Percentiles rank a stretch among this genome's conserved stretches.
These are phyloP conservation scores for Daldinia bambusicola DNA, from an alignment of 495 filamentous ascomycete species.

Conservation along the genomic window DNA sequence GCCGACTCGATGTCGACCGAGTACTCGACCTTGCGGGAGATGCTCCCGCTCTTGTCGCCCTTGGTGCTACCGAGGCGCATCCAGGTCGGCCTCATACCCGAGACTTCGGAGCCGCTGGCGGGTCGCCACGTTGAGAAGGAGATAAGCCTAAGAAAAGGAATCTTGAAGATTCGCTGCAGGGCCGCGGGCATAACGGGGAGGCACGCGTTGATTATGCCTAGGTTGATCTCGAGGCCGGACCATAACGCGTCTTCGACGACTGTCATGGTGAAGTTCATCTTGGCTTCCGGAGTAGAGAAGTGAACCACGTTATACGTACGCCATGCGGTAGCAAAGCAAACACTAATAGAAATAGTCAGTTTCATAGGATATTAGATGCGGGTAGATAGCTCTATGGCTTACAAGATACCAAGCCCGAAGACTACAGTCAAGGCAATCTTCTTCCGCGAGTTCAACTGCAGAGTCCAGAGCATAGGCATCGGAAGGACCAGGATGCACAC, in stretches of 20 bases:
- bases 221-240: slow-evolving; percentile 15
- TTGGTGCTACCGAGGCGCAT: not conserved
- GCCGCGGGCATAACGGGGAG: slow-evolving; percentile 1
- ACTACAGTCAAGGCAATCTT: not conserved
- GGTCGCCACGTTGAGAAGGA: slow-evolving; percentile 1
- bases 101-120: not conserved
- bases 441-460: slow-evolving; percentile 2
- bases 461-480: not conserved
- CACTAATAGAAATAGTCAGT: not conserved
- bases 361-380: not conserved
- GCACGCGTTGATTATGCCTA: slow-evolving; percentile 9
- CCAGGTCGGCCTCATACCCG: not conserved
- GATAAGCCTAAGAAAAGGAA: not conserved
- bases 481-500: not conserved
- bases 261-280: slow-evolving; percentile 7
- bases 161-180: not conserved
- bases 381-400: not conserved
- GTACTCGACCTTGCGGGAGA: slow-evolving; percentile 1
- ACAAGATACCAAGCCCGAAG: not conserved
- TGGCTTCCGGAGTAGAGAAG: not conserved
- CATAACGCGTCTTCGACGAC: slow-evolving; percentile 12
- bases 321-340: not conserved
- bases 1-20: not conserved
- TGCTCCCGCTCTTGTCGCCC: not conserved
- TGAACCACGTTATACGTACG: not conserved